A percentile compares a stretch with the other conserved stretches of the same genome.
Conservation (phyloP, 1,139 yeast species). For the Protomyces macrosporus region DNA sequence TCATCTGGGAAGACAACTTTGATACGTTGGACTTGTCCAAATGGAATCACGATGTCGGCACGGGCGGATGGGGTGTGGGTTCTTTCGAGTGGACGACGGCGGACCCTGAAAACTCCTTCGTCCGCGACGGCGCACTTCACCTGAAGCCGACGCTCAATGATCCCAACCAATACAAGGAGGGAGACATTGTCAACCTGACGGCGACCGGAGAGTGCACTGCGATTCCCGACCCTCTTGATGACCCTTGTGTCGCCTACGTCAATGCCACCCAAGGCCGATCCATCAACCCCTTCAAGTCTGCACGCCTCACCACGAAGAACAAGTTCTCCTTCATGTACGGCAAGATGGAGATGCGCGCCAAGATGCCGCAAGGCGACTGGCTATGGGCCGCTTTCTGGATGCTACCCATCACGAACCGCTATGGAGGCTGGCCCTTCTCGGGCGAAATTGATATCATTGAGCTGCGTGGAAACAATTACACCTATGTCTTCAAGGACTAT, state of each 20-base stretch:
- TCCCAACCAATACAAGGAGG: slow-evolving; percentile 25
- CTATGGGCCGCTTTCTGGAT: slow-evolving; percentile 32
- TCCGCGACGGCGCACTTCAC: slow-evolving; percentile 26
- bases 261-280: slow-evolving; percentile 24
- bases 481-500: slow-evolving; percentile 13
- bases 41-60: slow-evolving; percentile 27
- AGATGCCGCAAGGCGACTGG: slow-evolving; percentile 31
- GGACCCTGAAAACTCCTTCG: slow-evolving; percentile 23
- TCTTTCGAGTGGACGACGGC: slow-evolving; percentile 30
- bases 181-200: slow-evolving; percentile 30
- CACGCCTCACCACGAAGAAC: slow-evolving; percentile 28
- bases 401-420: slow-evolving; percentile 26
- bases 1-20: slow-evolving; percentile 25
- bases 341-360: slow-evolving; percentile 28
- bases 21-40: background rate
- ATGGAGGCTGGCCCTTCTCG: slow-evolving; percentile 31
- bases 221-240: background rate
- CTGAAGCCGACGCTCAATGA: slow-evolving; percentile 29
- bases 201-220: slow-evolving; percentile 28
- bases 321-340: slow-evolving; percentile 28
- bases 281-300: slow-evolving; percentile 31
- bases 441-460: slow-evolving; percentile 30
- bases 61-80: slow-evolving; percentile 30
- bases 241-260: slow-evolving; percentile 27
- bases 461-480: slow-evolving; percentile 29